Evolutionary conservation across 129 eudicot species (phyloP), one percentile per base, ranked within the genome.

Genomic region (Heracleum sosnowskyi): DNA sequence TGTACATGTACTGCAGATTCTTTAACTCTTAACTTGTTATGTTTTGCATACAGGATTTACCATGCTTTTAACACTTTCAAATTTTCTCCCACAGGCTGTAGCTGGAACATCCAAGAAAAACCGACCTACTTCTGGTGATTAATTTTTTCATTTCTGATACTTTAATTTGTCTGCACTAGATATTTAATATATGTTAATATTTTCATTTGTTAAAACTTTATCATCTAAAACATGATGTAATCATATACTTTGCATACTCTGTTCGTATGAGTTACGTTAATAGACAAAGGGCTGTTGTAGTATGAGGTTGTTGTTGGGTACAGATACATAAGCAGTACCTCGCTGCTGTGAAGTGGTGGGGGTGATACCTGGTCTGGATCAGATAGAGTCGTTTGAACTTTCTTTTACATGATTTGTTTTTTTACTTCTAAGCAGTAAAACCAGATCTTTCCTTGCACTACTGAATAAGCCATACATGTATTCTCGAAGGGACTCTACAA

Each of bases 41-140:
- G 68, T 29, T 60, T 60, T 60, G 16, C 68, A 60, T 60, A 74
- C 60, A 66, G 40, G 39, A 66, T 33, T 33, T 3, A 66, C 72
- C 76, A 76, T 46, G 31, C 71, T 41, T 69, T 26, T 80, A 16
- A 22, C 51, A 53, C 73, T 72, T 73, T 68, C 20, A 28, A 63
- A 68, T 74, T 83, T 77, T 76, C 75, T 47, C 24, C 69, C 73
- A 39, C 81, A 92, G 97, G 91, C 75, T 51, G 90, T 85, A 78
- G 91, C 87, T 1, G 90, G 90, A 76, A 82, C 93, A 66, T 81
- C 89, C 17, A 92, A 90, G 91, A 92, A 73, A 88, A 78, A 78
- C 74, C 86, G 96, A 24, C 90, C 91, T 62, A 88, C 97, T 33
- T 88, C 90, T 66, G 97, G 97, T 92, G 86, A 83, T 75, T 37